Evolutionary conservation across 75 land plant species (phyloP).

Genomic region (Picea sitchensis): DNA sequence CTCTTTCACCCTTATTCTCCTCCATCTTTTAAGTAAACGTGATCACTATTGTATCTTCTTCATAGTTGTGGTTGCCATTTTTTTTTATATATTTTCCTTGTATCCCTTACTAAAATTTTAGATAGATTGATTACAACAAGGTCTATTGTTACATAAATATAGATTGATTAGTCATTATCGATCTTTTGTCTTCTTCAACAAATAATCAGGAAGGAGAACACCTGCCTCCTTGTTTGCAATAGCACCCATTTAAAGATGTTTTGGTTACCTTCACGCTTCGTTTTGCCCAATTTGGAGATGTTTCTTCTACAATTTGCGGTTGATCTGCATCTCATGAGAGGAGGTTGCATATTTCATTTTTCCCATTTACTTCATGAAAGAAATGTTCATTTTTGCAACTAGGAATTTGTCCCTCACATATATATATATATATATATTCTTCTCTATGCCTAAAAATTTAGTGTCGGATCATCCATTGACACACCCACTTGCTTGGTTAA

Average conservation of each 20-base stretch:
- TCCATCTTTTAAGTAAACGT: too few relatives aligned
- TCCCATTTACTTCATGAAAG: background rate
- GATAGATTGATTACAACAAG: too few relatives aligned
- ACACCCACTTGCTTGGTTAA: too few relatives aligned
- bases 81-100: background rate
- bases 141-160: background rate
- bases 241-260: background rate
- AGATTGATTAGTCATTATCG: background rate
- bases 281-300: background rate
- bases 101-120: too few relatives aligned
- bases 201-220: background rate
- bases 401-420: background rate
- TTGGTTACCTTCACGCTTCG: background rate
- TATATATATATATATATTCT: too few relatives aligned
- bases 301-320: background rate
- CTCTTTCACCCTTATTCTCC: background rate
- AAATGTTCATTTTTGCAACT: background rate
- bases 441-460: too few relatives aligned
- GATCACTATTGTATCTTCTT: background rate
- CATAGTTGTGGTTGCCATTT: background rate
- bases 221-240: background rate
- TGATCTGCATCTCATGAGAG: too few relatives aligned
- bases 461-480: too few relatives aligned
- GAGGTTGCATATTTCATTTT: background rate
- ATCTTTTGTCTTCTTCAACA: background rate